Base-by-base conservation (phyloP, 805 yeast genomes). In the Metschnikowia similis region DNA sequence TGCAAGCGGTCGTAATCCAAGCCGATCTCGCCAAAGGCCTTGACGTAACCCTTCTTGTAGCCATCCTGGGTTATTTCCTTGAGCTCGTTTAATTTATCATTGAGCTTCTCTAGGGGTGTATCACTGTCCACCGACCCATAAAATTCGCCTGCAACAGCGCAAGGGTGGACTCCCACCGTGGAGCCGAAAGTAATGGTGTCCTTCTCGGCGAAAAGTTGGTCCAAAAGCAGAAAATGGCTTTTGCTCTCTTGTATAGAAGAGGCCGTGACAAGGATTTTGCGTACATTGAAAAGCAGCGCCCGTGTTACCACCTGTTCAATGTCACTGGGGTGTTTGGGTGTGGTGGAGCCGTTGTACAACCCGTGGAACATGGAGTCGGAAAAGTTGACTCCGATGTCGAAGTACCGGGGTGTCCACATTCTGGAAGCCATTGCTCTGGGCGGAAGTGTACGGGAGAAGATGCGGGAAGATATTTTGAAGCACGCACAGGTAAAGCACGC, bases 141-240 rank as follows among this genome's bases (percentile, higher is more conserved):
- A 55, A 72, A 74, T 48, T 73, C 77, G 38, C 56, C 56, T 10
- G 75, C 73, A 0, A 90, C 96, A 14, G 85, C 74, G 66, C 99
- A 92, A 0, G 99, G 99, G 70, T 94, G 99, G 1, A 92, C 95
- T 10, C 99, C 99, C 1, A 84, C 91, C 0, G 99, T 94, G 26
- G 87, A 81, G 52, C 70, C 78, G 55, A 66, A 67, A 9, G 29
- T 26, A 14, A 43, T 35, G 40, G 26, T n/a, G 26, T 10, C 6
- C 26, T 43, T 34, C 5, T 34, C 46, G 30, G 43, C 13, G 5
- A 50, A 46, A 31, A 43, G 37, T 26, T 47, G 47, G 8, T 60
- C 62, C 36, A 87, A 83, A 30, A 91, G 61, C 13, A 74, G 76
- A 14, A 87, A 65, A 7, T 90, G 86, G n/a, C 73, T 70, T 34